Evolutionary conservation across 2,329 filamentous ascomycete genomes (phyloP), one percentile per base, ranked within the genome.

Genomic region (Alternaria tenuissima): DNA sequence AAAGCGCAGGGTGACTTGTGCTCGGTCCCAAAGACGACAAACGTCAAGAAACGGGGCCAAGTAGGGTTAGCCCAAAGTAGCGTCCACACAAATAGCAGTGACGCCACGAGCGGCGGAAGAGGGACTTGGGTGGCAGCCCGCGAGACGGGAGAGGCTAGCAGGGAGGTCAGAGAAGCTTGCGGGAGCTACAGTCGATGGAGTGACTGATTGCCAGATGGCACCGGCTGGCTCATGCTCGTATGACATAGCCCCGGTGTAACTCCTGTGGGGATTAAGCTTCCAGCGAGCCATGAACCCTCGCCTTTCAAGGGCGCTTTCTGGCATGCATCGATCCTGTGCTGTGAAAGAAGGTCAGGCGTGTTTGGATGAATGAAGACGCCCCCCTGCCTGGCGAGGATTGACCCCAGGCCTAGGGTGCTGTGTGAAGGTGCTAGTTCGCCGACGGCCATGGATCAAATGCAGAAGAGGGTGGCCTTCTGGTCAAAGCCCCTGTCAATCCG

Each of bases 221-320:
- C 62, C 62, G 62, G 68, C 63, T 72, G 69, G 72, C 68, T 70
- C 69, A 64, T 68, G 70, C 71, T 76, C 74, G 75, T 77, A 75
- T 78, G 74, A 75, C 74, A 78, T 77, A 73, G 76, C 74, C 75
- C 73, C 73, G 63, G 73, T 75, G 73, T 74, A 74, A 77, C 76
- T 76, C 69, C 70, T 70, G 70, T 75, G 71, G 70, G 67, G 67
- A 73, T 69, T 64, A 68, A 72, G 68, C 69, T 54, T 72, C 66
- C 68, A 64, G 68, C 69, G 67, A 72, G 66, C 64, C 69, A 51
- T 68, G 71, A 67, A 69, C 66, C 60, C 62, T 67, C 67, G 59
- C 59, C 11, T 67, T 66, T 60, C 61, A 66, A 62, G 53, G 24
- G 36, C 47, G 38, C 46, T 47, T 22, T 44, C 34, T 34, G 22